phyloP scores from a whole-genome alignment of 1,284 basidiomycete species.

The Marasmius sp. region DNA sequence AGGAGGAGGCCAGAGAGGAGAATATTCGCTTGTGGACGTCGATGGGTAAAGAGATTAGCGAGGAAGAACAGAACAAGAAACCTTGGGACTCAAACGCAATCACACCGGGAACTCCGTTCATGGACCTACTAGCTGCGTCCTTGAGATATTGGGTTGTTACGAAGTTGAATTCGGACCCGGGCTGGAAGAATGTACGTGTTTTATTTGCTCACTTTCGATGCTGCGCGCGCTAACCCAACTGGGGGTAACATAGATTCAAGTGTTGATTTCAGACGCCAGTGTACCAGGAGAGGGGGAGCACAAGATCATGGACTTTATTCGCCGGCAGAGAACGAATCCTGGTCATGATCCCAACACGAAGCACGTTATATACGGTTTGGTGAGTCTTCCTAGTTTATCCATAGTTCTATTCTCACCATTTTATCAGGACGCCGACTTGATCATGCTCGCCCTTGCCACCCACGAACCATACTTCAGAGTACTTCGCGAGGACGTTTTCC shows the following conservation, averaged over 20 bases:
- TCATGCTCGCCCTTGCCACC: constrained; percentile 97
- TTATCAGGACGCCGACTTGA: constrained; percentile 94
- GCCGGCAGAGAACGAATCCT: constrained; percentile 84
- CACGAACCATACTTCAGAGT: constrained; percentile 99
- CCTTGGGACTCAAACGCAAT: constrained; percentile 99
- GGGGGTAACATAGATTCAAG: constrained; percentile 65
- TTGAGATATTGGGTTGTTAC: constrained; percentile 96
- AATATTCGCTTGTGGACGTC: constrained; percentile 83
- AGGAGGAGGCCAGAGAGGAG: constrained; percentile 83
- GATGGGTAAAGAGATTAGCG: constrained; percentile 88
- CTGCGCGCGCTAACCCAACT: constrained; percentile 3
- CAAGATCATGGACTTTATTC: constrained; percentile 99
- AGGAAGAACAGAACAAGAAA: constrained; percentile 84
- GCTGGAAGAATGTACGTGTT: constrained; percentile 84
- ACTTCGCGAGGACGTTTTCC: constrained; percentile 97
- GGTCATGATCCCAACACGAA: constrained; percentile 93
- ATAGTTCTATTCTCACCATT: constrained; percentile 10
- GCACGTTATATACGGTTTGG: constrained; percentile 97
- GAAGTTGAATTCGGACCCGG: constrained; percentile 94
- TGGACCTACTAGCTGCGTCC: constrained; percentile 88
- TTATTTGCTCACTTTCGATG: not conserved
- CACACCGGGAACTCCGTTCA: constrained; percentile 98
- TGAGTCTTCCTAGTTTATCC: constrained; percentile 35
- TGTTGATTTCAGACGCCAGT: constrained; percentile 95
- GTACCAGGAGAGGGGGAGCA: constrained; percentile 99